Evolutionary conservation across 352 stramenopile species (phyloP).

Genomic region (Pythium rishiriense): DNA sequence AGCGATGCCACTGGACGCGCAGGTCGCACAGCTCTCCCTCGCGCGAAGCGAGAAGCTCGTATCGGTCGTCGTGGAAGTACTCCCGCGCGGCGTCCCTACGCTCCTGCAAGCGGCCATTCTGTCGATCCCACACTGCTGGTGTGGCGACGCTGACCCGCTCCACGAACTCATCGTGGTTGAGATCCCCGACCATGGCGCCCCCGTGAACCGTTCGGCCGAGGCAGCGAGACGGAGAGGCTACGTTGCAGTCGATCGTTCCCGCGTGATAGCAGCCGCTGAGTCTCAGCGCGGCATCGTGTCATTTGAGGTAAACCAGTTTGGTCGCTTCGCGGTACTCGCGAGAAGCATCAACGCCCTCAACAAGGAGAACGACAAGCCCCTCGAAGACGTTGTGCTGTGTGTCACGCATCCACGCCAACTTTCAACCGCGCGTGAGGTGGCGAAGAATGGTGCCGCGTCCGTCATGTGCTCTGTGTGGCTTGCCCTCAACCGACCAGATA

Average conservation of each 20-base stretch:
- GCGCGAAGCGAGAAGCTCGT: conserved; percentile 35
- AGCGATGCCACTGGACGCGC: neutral
- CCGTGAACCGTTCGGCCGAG: neutral
- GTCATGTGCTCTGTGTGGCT: conserved; percentile 19
- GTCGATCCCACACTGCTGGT: conserved; percentile 27
- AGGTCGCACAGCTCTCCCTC: neutral
- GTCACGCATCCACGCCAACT: conserved; percentile 17
- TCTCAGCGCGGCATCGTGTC: conserved; percentile 18
- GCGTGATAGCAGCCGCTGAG: neutral
- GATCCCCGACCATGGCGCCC: neutral
- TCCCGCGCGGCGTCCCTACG: conserved; percentile 25
- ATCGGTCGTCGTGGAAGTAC: conserved; percentile 46
- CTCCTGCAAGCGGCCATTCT: conserved; percentile 23
- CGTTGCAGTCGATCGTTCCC: conserved; percentile 1
- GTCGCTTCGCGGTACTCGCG: conserved; percentile 24
- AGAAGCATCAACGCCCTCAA: conserved; percentile 10
- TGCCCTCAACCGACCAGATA: conserved; percentile 15
- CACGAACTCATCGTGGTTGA: conserved; percentile 27
- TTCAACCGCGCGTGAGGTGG: conserved; percentile 1
- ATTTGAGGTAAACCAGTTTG: conserved; percentile 23
- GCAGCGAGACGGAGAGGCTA: neutral
- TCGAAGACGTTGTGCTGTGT: conserved; percentile 20
- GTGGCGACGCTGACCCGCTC: conserved; percentile 1
- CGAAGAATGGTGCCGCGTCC: neutral
- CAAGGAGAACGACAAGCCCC: conserved; percentile 20